Conservation (phyloP, 2,329 filamentous ascomycete species). For the Neonectria neomacrospora region DNA sequence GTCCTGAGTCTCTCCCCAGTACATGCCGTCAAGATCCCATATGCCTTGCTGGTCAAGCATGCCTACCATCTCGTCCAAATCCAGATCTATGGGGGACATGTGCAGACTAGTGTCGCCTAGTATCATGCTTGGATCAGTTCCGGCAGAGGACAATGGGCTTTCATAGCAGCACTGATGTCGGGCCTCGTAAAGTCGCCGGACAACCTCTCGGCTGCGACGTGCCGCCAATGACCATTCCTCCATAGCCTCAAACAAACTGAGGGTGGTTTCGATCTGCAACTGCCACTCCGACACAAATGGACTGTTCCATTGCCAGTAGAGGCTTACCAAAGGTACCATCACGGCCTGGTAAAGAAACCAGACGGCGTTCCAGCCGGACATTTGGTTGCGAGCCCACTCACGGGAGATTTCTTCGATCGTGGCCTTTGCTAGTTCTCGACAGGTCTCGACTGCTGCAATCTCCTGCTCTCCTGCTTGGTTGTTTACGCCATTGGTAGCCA, state of each 20-base stretch:
- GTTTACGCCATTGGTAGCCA: constrained; percentile 61
- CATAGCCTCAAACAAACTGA: constrained; percentile 71
- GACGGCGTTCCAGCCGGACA: constrained; percentile 83
- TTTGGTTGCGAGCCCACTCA: constrained; percentile 78
- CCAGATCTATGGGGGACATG: constrained; percentile 64
- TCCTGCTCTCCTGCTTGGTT: constrained; percentile 69
- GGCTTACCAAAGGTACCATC: constrained; percentile 80
- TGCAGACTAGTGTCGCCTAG: constrained; percentile 59
- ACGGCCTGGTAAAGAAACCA: constrained; percentile 85
- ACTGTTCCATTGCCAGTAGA: constrained; percentile 74
- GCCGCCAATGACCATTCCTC: constrained; percentile 73
- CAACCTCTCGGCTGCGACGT: constrained; percentile 70
- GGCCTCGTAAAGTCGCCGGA: constrained; percentile 72
- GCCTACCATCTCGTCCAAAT: constrained; percentile 63
- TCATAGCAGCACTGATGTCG: constrained; percentile 35
- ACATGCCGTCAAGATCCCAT: constrained; percentile 63
- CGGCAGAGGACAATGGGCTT: constrained; percentile 64
- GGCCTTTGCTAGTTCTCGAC: constrained; percentile 74
- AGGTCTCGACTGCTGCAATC: constrained; percentile 73
- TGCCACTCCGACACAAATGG: constrained; percentile 63
- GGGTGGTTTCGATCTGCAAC: constrained; percentile 67
- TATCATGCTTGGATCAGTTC: constrained; percentile 53
- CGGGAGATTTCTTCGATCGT: constrained; percentile 78
- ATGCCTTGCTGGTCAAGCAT: constrained; percentile 65
- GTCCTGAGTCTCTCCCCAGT: constrained; percentile 23